Evolutionary conservation across 1,139 yeast species (phyloP).

Genomic region (Groenewaldozyma auringiensis): DNA sequence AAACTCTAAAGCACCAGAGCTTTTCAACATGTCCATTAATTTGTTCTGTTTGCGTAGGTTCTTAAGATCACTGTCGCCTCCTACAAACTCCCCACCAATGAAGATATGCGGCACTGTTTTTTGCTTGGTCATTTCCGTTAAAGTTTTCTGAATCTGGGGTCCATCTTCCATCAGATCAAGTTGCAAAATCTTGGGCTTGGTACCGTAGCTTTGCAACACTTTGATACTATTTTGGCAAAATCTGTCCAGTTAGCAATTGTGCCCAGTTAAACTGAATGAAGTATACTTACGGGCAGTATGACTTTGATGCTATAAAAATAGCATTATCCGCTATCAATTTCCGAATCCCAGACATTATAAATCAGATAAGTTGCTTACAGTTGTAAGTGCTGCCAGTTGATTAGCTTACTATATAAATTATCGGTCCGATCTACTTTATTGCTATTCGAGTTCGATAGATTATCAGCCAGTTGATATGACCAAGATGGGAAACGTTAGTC

Average conservation of each 20-base stretch:
- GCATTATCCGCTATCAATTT: conserved; percentile 53
- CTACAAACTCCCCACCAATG: conserved; percentile 17
- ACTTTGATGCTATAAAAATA: conserved; percentile 71
- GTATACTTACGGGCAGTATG: conserved; percentile 24
- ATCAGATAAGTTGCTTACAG: too few species aligned
- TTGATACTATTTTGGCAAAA: conserved; percentile 6
- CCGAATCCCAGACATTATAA: conserved; percentile 32
- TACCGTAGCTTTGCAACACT: conserved; percentile 8
- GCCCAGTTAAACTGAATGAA: not conserved
- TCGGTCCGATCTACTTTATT: too few species aligned
- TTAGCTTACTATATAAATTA: too few species aligned
- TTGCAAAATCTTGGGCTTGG: conserved; percentile 18
- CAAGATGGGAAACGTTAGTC: too few species aligned
- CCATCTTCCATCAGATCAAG: conserved; percentile 19
- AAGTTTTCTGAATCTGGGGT: conserved; percentile 12
- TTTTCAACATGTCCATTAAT: conserved; percentile 2
- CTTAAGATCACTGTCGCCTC: conserved; percentile 14
- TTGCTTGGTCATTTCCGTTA: conserved; percentile 14
- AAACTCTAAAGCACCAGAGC: not conserved
- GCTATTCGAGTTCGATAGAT: too few species aligned
- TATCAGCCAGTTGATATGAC: too few species aligned
- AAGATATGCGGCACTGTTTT: conserved; percentile 17
- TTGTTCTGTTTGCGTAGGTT: conserved; percentile 5
- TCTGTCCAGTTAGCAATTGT: not conserved
- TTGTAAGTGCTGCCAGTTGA: too few species aligned